Conservation (phyloP, 306 rosid species). For the Chamaecrista fasciculata region DNA sequence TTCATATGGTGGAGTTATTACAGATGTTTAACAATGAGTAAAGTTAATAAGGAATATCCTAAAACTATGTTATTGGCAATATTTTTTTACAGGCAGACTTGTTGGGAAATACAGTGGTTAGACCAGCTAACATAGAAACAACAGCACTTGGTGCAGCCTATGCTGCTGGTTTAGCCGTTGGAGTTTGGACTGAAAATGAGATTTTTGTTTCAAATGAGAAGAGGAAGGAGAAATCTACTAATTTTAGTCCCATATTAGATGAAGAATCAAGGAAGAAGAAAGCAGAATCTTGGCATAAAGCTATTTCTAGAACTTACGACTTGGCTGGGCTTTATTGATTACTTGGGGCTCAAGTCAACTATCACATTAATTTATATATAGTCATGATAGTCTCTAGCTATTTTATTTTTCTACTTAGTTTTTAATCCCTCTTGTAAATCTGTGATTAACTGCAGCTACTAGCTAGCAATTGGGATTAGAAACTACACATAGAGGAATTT, state of each 20-base stretch:
- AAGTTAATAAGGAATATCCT: not conserved
- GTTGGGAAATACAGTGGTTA: slow-evolving; percentile 63
- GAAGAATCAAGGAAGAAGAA: slow-evolving; percentile 68
- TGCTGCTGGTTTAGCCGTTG: slow-evolving; percentile 92
- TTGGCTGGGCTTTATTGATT: slow-evolving; percentile 62
- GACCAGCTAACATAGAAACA: slow-evolving; percentile 88
- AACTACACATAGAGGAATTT: too few relatives aligned
- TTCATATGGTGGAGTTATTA: not conserved
- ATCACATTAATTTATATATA: slow-evolving; percentile 37
- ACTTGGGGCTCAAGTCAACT: not conserved
- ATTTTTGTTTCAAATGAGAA: slow-evolving; percentile 47
- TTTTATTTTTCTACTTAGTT: not conserved
- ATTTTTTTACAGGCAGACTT: slow-evolving; percentile 64
- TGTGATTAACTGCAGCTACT: too few relatives aligned
- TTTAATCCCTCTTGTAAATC: too few relatives aligned
- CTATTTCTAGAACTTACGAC: slow-evolving; percentile 77
- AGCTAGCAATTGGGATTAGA: too few relatives aligned
- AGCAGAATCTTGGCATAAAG: slow-evolving; percentile 77
- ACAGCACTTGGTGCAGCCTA: slow-evolving; percentile 96
- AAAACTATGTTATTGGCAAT: not conserved
- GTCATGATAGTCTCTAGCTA: not conserved
- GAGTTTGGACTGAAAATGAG: slow-evolving; percentile 70
- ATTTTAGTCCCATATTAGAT: slow-evolving; percentile 46
- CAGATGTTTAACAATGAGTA: not conserved
- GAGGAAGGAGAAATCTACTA: slow-evolving; percentile 38